These are phyloP conservation scores for Solanum lignicaule DNA, from an alignment of 257 asterid genomes.

Conservation along the genomic window DNA sequence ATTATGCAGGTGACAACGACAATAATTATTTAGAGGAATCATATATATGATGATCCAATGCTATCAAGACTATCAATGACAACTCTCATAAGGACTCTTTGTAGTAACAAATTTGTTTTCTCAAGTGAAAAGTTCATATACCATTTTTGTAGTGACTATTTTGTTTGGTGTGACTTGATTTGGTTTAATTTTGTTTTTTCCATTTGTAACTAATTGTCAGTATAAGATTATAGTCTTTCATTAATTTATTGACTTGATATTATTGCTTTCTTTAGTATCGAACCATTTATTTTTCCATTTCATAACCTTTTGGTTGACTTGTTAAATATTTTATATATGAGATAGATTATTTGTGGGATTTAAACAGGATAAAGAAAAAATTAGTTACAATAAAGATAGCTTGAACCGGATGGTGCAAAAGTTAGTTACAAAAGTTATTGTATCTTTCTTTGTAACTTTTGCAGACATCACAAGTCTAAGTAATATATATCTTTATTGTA, in stretches of 20 bases:
- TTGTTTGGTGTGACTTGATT: not conserved
- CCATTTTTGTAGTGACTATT: not conserved
- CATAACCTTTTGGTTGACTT: not conserved
- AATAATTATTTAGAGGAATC: not conserved
- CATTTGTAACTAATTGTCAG: not conserved
- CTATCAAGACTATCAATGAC: not conserved
- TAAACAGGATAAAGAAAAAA: too few relatives aligned
- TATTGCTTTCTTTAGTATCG: not conserved
- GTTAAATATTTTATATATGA: not conserved
- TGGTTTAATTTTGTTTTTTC: not conserved
- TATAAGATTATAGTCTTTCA: not conserved
- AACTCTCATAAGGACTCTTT: not conserved
- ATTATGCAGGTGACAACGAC: not conserved
- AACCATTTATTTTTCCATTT: not conserved
- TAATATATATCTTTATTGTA: not conserved
- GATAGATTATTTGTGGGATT: not conserved
- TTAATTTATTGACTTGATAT: not conserved
- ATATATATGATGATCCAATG: not conserved
- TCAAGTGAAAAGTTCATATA: not conserved
- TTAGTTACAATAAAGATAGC: too few relatives aligned
- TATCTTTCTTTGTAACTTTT: too few relatives aligned
- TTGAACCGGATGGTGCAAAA: too few relatives aligned
- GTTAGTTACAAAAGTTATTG: too few relatives aligned
- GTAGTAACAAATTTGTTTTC: not conserved
- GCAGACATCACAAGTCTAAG: not conserved